phyloP scores from a whole-genome alignment of 176 grass and related monocot genomes.

The Avena insularis region DNA sequence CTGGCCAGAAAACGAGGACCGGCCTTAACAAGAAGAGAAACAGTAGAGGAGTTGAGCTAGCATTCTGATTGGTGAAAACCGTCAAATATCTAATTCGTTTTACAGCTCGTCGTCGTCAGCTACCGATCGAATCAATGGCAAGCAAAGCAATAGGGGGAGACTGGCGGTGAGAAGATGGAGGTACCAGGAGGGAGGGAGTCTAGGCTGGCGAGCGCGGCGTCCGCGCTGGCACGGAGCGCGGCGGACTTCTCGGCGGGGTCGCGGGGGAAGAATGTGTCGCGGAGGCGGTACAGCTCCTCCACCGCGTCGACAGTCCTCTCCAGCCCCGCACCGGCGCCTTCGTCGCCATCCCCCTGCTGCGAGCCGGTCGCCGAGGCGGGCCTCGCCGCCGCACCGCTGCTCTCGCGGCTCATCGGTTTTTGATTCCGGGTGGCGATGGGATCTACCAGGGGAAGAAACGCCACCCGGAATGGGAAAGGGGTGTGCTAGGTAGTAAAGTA shows the following conservation, averaged over 20 bases:
- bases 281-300: conserved; percentile 78
- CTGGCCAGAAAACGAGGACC: neutral
- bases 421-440: conserved; percentile 23
- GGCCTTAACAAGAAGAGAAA: neutral
- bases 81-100: neutral
- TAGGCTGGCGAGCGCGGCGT: conserved; percentile 58
- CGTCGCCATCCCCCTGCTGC: neutral
- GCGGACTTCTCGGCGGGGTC: conserved; percentile 69
- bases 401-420: conserved; percentile 13
- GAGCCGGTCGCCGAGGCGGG: neutral
- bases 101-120: neutral
- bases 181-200: conserved; percentile 65
- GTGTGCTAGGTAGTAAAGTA: neutral
- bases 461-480: neutral
- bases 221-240: conserved; percentile 58
- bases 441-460: conserved; percentile 8
- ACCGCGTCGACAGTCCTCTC: conserved; percentile 44
- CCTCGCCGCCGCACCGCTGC: neutral
- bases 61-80: neutral
- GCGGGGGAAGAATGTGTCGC: conserved; percentile 77
- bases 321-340: conserved; percentile 6
- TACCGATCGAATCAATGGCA: neutral
- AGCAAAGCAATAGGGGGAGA: neutral
- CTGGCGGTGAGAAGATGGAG: neutral
- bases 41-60: neutral